Conservation (phyloP, 345 rosid species). For the Eucalyptus pauciflora region DNA sequence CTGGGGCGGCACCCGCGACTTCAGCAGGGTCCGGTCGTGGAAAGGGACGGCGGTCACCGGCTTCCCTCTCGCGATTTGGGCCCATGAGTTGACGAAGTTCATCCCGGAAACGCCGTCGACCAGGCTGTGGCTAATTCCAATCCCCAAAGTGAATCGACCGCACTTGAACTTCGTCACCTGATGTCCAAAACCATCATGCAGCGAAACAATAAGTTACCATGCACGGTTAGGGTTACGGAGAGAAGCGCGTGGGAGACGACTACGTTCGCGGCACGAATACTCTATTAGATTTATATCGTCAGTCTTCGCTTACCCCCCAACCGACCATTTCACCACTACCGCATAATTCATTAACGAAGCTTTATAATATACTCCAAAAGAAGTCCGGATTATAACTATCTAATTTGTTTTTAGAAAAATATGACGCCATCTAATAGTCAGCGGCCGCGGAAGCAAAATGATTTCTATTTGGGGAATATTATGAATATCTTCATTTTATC, state of each 20-base stretch:
- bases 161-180: conserved; percentile 24
- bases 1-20: conserved; percentile 7
- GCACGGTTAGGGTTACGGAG: not conserved
- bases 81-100: conserved; percentile 20
- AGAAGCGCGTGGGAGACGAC: not conserved
- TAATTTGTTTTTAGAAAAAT: not conserved
- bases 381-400: not conserved
- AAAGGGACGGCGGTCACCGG: conserved; percentile 10
- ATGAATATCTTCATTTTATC: not conserved
- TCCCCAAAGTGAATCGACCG: conserved; percentile 16
- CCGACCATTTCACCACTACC: not conserved
- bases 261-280: not conserved
- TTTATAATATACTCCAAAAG: not conserved
- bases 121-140: conserved; percentile 11
- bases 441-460: not conserved
- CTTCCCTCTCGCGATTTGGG: conserved; percentile 7
- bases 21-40: conserved; percentile 10
- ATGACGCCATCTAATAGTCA: not conserved
- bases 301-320: not conserved
- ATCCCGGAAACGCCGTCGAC: conserved; percentile 20
- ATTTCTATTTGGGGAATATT: not conserved
- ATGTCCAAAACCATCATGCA: not conserved
- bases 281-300: not conserved
- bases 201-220: not conserved
- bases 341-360: not conserved